phyloP scores from a whole-genome alignment of 306 rosid species.

The Ammopiptanthus mongolicus region DNA sequence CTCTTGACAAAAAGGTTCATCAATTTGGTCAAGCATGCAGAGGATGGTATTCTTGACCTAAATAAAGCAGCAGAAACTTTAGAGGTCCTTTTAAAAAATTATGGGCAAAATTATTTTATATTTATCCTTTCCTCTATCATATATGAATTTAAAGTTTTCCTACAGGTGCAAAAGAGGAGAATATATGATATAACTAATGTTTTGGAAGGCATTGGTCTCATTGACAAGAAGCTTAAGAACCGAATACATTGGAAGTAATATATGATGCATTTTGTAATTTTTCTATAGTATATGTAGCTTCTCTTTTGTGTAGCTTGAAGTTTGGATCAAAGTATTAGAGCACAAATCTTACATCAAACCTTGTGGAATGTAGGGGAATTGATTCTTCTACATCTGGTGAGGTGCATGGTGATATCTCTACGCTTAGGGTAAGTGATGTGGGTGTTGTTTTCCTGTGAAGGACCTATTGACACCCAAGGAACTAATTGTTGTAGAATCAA shows the following conservation, averaged over 20 bases:
- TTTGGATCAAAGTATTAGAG: conserved; percentile 14
- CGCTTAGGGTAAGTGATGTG: conserved; percentile 53
- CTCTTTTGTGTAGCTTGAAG: background rate
- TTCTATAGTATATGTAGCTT: conserved; percentile 6
- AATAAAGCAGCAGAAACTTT: conserved; percentile 95
- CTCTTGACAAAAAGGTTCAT: conserved; percentile 91
- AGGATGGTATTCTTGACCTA: conserved; percentile 92
- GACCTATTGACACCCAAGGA: conserved; percentile 8
- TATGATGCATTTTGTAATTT: conserved; percentile 20
- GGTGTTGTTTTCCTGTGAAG: conserved; percentile 6
- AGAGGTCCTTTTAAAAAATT: conserved; percentile 47
- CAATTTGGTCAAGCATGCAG: conserved; percentile 87
- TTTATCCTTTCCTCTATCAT: conserved; percentile 7
- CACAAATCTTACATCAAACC: conserved; percentile 30
- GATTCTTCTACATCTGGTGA: conserved; percentile 66
- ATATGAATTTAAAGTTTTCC: conserved; percentile 20
- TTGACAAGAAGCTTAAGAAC: conserved; percentile 93
- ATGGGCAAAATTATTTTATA: background rate
- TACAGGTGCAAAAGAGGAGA: conserved; percentile 96
- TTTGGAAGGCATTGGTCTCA: conserved; percentile 98
- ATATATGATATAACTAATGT: conserved; percentile 98
- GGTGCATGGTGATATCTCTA: conserved; percentile 60
- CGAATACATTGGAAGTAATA: conserved; percentile 95
- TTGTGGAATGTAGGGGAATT: conserved; percentile 67
- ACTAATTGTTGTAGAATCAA: background rate